Percentiles rank a stretch among this genome's conserved stretches.
Evolutionary conservation across 805 yeast genomes (phyloP).

Genomic region (Barnettozyma sucrosica): DNA sequence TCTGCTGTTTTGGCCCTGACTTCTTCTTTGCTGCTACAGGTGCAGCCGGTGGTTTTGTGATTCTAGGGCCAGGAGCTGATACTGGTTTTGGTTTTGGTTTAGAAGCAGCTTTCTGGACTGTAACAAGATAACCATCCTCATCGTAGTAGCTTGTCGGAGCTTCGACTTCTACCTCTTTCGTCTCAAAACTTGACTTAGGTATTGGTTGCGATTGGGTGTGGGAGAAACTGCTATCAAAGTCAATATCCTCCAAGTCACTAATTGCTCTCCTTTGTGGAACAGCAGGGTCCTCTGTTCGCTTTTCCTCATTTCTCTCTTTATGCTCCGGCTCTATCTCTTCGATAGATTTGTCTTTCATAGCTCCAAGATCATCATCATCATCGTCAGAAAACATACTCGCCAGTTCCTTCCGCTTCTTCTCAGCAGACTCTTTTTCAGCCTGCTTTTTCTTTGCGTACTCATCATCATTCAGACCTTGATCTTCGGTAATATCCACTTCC

Average conservation of each 20-base stretch:
- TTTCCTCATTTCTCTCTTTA: not conserved
- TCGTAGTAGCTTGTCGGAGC: constrained; percentile 30
- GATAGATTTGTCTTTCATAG: constrained; percentile 1
- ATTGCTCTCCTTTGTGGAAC: constrained; percentile 3
- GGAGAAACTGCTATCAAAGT: constrained; percentile 18
- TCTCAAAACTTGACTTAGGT: constrained; percentile 5
- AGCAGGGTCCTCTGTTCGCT: not conserved
- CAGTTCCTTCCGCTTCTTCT: constrained; percentile 22
- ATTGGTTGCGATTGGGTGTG: constrained; percentile 14
- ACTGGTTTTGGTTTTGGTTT: constrained; percentile 20
- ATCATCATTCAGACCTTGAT: constrained; percentile 13
- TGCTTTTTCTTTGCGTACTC: constrained; percentile 12
- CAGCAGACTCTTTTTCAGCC: constrained; percentile 7
- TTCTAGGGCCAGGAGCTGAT: constrained; percentile 15
- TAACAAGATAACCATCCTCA: constrained; percentile 46
- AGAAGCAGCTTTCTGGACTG: constrained; percentile 17
- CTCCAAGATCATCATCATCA: constrained; percentile 18
- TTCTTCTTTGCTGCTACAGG: constrained; percentile 15
- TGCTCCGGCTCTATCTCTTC: constrained; percentile 1
- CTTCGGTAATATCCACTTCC: constrained; percentile 10
- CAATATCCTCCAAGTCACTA: constrained; percentile 16
- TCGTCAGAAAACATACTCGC: constrained; percentile 33
- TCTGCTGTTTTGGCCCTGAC: constrained; percentile 32
- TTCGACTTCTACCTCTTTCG: constrained; percentile 9
- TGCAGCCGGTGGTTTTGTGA: constrained; percentile 6